Evolutionary conservation across 2,329 filamentous ascomycete genomes (phyloP).

Genomic region (Diaporthe citrichinensis): DNA sequence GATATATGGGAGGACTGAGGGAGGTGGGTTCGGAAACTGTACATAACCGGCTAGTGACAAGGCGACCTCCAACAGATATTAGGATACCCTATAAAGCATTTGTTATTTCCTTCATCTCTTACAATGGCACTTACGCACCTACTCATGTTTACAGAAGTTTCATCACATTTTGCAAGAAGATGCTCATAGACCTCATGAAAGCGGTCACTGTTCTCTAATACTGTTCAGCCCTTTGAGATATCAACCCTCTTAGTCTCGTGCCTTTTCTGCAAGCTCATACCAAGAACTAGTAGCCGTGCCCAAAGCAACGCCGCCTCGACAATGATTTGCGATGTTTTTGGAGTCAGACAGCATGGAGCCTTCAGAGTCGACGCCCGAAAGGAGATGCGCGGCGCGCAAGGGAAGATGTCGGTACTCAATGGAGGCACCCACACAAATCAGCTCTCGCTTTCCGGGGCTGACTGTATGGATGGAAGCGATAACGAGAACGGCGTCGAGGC

Average conservation of each 20-base stretch:
- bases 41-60: background rate
- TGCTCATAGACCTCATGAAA: background rate
- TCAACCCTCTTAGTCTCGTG: background rate
- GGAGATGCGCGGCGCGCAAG: background rate
- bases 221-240: no score
- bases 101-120: background rate
- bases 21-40: background rate
- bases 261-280: background rate
- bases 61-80: background rate
- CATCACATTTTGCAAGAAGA: background rate
- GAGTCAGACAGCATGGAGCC: background rate
- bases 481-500: constrained; percentile 24
- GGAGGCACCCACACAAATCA: background rate
- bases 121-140: background rate
- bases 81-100: constrained; percentile 12
- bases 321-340: background rate
- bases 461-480: constrained; percentile 1
- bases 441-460: background rate
- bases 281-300: background rate
- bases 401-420: background rate
- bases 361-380: no score
- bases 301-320: no score
- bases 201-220: background rate
- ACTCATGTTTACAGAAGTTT: background rate
- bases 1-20: constrained; percentile 40